Conservation (phyloP, 306 rosid species). For the Vigna radiata region DNA sequence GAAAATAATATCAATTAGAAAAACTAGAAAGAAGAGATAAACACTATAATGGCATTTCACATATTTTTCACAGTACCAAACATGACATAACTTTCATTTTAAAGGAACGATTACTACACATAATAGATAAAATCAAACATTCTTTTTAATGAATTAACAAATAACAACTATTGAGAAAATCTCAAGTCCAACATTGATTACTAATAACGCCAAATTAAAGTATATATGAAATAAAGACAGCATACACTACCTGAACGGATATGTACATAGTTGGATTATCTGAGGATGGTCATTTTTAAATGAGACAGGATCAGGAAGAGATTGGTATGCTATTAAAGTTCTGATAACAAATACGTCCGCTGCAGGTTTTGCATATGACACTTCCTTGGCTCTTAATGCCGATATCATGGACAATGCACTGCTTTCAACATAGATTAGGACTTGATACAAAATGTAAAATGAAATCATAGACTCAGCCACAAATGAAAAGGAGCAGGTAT, state of each 20-base stretch:
- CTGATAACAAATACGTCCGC: constrained; percentile 68
- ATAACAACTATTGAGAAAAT: background rate
- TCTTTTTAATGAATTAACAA: constrained; percentile 13
- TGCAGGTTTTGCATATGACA: constrained; percentile 67
- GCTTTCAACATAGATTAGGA: constrained; percentile 52
- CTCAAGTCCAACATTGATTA: background rate
- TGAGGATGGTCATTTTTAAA: constrained; percentile 81
- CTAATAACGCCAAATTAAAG: too few species aligned
- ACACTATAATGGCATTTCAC: constrained; percentile 11
- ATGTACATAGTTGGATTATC: constrained; percentile 82
- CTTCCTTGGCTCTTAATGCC: constrained; percentile 68
- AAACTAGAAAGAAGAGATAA: constrained; percentile 34
- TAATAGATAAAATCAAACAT: constrained; percentile 2
- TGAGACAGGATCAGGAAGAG: constrained; percentile 83
- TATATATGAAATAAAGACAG: constrained; percentile 13
- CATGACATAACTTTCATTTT: constrained; percentile 8
- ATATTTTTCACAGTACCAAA: constrained; percentile 23
- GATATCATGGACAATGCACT: constrained; percentile 84
- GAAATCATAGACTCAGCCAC: constrained; percentile 33
- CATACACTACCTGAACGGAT: constrained; percentile 83
- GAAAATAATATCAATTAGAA: background rate
- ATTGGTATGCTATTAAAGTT: constrained; percentile 84
- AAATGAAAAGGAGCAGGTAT: constrained; percentile 14
- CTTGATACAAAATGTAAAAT: constrained; percentile 29
- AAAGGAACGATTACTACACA: constrained; percentile 1